Base-by-base conservation (phyloP, 2,329 filamentous ascomycete genomes). In the Diaporthe sp. region DNA sequence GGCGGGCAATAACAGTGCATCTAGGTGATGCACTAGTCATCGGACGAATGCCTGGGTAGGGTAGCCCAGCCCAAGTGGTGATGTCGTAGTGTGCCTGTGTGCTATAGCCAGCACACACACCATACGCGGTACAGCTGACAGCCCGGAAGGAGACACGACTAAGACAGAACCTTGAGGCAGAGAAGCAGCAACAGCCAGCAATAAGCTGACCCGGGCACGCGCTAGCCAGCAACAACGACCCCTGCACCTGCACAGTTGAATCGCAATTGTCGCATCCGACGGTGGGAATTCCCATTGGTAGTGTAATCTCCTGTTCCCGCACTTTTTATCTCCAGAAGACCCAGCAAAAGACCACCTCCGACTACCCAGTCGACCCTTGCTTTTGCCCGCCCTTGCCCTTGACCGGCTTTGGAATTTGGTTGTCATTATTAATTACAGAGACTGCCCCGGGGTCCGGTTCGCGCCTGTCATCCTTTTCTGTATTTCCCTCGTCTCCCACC, bases 251-350 rank as follows among this genome's bases (percentile, higher is more conserved):
- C 30, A 58, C 53, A 22, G 53, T 61, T 39, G 55, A 59, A 71
- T 71, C 42, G 55, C 55, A 71, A 63, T 58, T 63, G 69, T 50
- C 6, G 27, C 55, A 58, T 70, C 39, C 37, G 69, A 61, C 58
- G 69, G 69, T 71, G 69, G 56, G 56, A 71, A 71, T 53, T 71
- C 69, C 58, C 69, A 71, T 63, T 71, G 69, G 69, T 71, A 70
- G 50, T 42, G 66, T 32, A 71, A 71, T 71, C 69, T 71, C 42
- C 69, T 61, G 30, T 63, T 71, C 69, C 69, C 69, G 69, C 69
- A 42, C 69, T 53, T 61, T 71, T 63, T 71, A 71, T 71, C 69
- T 63, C 56, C 69, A 71, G 69, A 71, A 51, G 63, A 66, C 63
- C 63, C 63, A 66, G 63, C 44, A 51, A 51, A 53, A 70, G 69